These are phyloP conservation scores for Detonula confervacea DNA, from an alignment of 352 stramenopile genomes.

Conservation along the genomic window DNA sequence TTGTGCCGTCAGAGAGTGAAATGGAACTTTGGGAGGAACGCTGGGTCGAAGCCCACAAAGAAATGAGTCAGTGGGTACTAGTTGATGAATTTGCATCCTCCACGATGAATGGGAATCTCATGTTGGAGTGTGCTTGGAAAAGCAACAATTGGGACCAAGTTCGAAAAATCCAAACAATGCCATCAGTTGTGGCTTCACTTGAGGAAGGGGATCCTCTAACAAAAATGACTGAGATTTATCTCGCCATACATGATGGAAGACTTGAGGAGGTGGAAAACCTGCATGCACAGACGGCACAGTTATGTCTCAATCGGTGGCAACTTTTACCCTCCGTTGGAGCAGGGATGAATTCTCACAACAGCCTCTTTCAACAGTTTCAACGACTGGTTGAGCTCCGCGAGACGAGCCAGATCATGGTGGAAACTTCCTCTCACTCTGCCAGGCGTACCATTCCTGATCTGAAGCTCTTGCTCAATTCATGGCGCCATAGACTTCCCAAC, in stretches of 20 bases:
- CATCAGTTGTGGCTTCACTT: constrained; percentile 67
- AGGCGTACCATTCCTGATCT: constrained; percentile 82
- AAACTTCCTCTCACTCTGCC: constrained; percentile 75
- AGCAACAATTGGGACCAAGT: constrained; percentile 81
- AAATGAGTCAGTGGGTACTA: constrained; percentile 79
- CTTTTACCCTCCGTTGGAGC: constrained; percentile 67
- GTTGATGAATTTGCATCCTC: constrained; percentile 78
- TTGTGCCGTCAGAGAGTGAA: constrained; percentile 70
- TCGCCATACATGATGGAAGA: constrained; percentile 83
- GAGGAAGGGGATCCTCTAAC: constrained; percentile 73
- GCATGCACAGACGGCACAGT: constrained; percentile 78
- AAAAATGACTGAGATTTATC: constrained; percentile 84
- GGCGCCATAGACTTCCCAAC: constrained; percentile 82
- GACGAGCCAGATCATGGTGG: constrained; percentile 84
- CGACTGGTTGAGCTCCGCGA: constrained; percentile 85
- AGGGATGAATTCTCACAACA: constrained; percentile 66
- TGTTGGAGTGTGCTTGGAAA: constrained; percentile 84
- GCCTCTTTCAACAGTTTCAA: constrained; percentile 83
- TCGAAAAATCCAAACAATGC: constrained; percentile 57
- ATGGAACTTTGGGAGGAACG: constrained; percentile 79
- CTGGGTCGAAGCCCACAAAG: constrained; percentile 81
- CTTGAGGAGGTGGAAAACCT: constrained; percentile 83
- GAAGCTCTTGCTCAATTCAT: constrained; percentile 69
- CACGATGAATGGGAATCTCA: constrained; percentile 56
- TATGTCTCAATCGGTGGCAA: constrained; percentile 82